These are phyloP conservation scores for Arabis hirsuta DNA, from an alignment of 345 rosid genomes.

Conservation along the genomic window DNA sequence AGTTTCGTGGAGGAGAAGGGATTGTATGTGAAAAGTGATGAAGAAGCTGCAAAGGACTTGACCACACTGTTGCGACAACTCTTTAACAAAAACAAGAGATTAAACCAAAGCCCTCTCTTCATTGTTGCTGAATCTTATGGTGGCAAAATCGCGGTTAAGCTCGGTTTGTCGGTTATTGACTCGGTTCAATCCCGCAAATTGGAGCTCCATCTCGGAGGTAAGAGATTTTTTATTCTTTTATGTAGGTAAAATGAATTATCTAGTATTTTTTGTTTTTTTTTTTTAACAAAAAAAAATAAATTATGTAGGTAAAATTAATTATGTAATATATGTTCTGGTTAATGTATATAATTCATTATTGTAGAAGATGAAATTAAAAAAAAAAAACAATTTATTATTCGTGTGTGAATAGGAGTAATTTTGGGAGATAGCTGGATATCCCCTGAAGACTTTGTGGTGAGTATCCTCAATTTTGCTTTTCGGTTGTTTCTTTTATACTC, in stretches of 20 bases:
- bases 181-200: conserved; percentile 67
- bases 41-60: conserved; percentile 84
- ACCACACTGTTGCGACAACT: conserved; percentile 59
- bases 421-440: conserved; percentile 95
- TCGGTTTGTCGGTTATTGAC: conserved; percentile 61
- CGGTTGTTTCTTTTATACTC: neutral
- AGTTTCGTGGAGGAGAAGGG: conserved; percentile 65
- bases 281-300: too few relatives aligned
- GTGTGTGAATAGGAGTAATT: conserved; percentile 59
- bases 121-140: conserved; percentile 95
- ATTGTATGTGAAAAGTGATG: conserved; percentile 70
- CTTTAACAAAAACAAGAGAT: conserved; percentile 49
- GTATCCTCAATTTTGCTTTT: conserved; percentile 2
- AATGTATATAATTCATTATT: neutral
- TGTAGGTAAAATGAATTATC: conserved; percentile 4
- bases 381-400: neutral
- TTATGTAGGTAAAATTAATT: too few relatives aligned
- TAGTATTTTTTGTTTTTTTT: neutral
- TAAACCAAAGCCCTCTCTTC: conserved; percentile 71
- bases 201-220: conserved; percentile 81
- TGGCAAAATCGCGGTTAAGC: conserved; percentile 82
- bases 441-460: conserved; percentile 91
- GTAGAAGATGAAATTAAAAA: too few relatives aligned
- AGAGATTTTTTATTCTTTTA: neutral
- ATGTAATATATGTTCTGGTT: too few relatives aligned